Evolutionary conservation across 2,329 filamentous ascomycete genomes (phyloP), one percentile per base, ranked within the genome.

Genomic region (Talaromyces sp.): DNA sequence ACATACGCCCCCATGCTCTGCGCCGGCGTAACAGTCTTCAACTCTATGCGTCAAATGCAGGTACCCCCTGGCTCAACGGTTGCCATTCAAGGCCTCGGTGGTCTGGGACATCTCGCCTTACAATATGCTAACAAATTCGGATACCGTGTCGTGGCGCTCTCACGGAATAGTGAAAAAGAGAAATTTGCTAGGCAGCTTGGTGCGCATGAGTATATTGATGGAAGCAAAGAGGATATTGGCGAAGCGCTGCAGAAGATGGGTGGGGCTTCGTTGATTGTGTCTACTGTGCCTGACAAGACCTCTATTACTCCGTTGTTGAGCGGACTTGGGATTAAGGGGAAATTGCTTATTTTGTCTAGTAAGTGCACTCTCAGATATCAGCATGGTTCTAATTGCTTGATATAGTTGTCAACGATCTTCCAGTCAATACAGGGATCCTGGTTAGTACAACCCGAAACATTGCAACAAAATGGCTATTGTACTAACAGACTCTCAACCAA

Each of bases 11-110:
- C 76, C 4, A 65, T 78, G 56, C 72, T 75, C 68, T 80, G 78
- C 61, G 78, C 74, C 8, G 78, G 78, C 9, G 76, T 73, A 1
- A 79, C 78, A 2, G 74, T 78, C n/a, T 79, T 74, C 75, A 84
- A 84, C 1, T 89, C 90, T 0, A 78, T 93, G 7, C 85, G 84
- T 25, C 47, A 61, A 13, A 87, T 76, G 58, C 71, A 71, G 64
- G 86, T 91, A 4, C 86, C 87, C 2, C 86, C 89, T 0, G 90
- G 89, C 1, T 89, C 89, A 74, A 83, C 79, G 7, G 89, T 93
- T 1, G 90, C 85, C 0, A 85, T 93, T 58, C 81, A 91, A 15
- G 89, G 90, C 2, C 79, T 92, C 7, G 90, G 90, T 31, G 90
- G 90, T 0, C 79, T 92, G 79, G 0, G 90, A 0, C 89, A 93